Base-by-base conservation (phyloP, 495 filamentous ascomycete species). In the Lindgomyces ingoldianus region DNA sequence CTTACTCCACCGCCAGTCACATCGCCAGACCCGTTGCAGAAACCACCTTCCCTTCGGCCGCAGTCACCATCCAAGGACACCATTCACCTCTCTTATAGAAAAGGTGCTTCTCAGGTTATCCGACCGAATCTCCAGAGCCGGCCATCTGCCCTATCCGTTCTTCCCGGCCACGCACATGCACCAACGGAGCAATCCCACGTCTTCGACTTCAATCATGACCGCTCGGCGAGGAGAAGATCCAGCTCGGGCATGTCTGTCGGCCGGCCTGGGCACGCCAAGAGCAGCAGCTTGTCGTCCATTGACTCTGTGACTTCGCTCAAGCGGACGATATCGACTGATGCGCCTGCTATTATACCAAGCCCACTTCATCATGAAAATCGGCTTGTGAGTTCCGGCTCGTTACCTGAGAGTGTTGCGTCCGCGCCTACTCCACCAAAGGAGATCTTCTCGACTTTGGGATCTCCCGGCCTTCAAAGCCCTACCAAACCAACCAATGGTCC, bases 401-500 rank as follows among this genome's bases (percentile, higher is more conserved):
- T 60, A 18, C 59, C 63, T 3, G 68, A 70, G 14, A 67, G 51
- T 44, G 57, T 60, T 14, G 52, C 29, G 12, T 71, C 64, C 33
- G 44, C 29, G 27, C 56, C 68, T 1, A 33, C 24, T 11, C 41
- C 42, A 57, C 62, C 52, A n/a, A 58, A n/a, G 21, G 61, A 58
- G 16, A 14, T n/a, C 2, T 55, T 56, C 1, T 67, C 55, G 11
- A 12, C 36, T 42, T 62, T 30, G 21, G 65, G 33, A 57, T 60
- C 62, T 74, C 64, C 76, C 55, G 71, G 41, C 25, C 70, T 76
- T 10, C 77, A 80, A 30, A 87, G 82, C 65, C 83, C 84, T 3
- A 80, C 80, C 4, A 54, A 80, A 78, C 19, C 53, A 45, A 47
- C 41, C 44, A 65, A 10, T n/a, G 52, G 45, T 0, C 64, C 63